Evolutionary conservation across 495 filamentous ascomycete species (phyloP).

Genomic region (Cladorrhinum samala): DNA sequence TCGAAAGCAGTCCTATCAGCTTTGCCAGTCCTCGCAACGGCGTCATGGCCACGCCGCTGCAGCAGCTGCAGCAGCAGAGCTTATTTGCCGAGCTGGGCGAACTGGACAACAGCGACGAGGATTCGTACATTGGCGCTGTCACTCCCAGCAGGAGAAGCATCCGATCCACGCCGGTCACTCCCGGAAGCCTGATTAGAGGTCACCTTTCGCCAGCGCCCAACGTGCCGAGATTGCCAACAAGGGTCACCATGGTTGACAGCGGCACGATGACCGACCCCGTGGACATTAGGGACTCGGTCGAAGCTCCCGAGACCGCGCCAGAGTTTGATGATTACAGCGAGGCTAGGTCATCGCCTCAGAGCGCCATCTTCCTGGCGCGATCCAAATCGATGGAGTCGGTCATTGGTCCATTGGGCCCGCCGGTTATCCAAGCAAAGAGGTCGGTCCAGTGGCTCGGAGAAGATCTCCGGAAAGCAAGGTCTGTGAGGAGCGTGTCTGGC

Average conservation of each 20-base stretch:
- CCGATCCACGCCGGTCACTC: constrained; percentile 34
- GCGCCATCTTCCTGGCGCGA: constrained; percentile 19
- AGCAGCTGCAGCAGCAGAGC: constrained; percentile 59
- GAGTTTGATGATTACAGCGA: background rate
- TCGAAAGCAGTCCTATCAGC: constrained; percentile 50
- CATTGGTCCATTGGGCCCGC: constrained; percentile 18
- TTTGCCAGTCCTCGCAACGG: constrained; percentile 42
- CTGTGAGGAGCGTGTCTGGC: constrained; percentile 20
- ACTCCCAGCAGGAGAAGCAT: constrained; percentile 43
- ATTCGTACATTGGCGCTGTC: constrained; percentile 35
- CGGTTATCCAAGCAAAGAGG: constrained; percentile 1
- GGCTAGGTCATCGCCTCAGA: constrained; percentile 10
- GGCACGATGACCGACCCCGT: constrained; percentile 85
- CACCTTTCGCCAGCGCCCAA: constrained; percentile 46
- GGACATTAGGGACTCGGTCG: constrained; percentile 12
- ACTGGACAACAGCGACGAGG: constrained; percentile 60
- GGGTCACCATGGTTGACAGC: constrained; percentile 64
- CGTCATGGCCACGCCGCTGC: constrained; percentile 35
- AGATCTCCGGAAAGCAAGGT: constrained; percentile 16
- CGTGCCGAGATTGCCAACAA: constrained; percentile 42
- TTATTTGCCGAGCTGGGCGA: constrained; percentile 86
- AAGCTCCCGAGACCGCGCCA: background rate
- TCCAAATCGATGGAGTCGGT: constrained; percentile 37
- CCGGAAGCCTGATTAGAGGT: constrained; percentile 24
- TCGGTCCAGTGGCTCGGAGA: constrained; percentile 28